Base-by-base conservation (phyloP, 768 basidiomycete species). In the Termitomyces heimii region DNA sequence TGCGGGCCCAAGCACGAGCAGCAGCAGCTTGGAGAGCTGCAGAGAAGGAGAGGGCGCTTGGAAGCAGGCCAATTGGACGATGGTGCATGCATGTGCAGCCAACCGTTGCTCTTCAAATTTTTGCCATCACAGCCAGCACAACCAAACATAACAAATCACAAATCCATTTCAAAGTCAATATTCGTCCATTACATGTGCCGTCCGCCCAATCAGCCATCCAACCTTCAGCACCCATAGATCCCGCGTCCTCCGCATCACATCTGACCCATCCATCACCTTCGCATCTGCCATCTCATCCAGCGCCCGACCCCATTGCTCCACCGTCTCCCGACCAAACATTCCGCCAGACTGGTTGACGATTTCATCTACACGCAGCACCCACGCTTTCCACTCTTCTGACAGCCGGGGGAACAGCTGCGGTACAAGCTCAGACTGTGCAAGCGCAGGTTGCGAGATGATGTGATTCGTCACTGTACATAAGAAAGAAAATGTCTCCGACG, bases 311-410 rank as follows among this genome's bases (percentile, higher is more conserved):
- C 91, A 94, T 5, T 71, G 73, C 61, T 76, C 71, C 42, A 86
- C 89, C 9, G 79, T 81, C 59, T 92, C 89, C 35, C 75, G 77
- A 3, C 88, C 83, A 67, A 92, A 92, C 90, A 94, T 90, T 5
- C 88, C 84, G 5, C 83, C 88, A 59, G 86, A 77, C 14, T 71
- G 75, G 65, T 93, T 94, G 5, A 90, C 87, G 16, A 82, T 71
- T 9, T 80, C 73, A 62, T 92, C 88, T 31, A 94, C 77, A 47
- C 78, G 78, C 39, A 82, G 76, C 20, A 91, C 75, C 91, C 91
- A 94, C 14, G 82, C 83, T 51, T 74, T 79, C 91, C 92, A 93
- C 67, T 94, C 91, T 52, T 85, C 78, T 8, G 76, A 63, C 28
- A 94, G 70, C 10, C 89, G 84, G 1, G 85, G 81, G 47, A 86